These are phyloP conservation scores for Colletotrichum tamarilloi DNA, from an alignment of 2,329 filamentous ascomycete genomes.

Conservation along the genomic window DNA sequence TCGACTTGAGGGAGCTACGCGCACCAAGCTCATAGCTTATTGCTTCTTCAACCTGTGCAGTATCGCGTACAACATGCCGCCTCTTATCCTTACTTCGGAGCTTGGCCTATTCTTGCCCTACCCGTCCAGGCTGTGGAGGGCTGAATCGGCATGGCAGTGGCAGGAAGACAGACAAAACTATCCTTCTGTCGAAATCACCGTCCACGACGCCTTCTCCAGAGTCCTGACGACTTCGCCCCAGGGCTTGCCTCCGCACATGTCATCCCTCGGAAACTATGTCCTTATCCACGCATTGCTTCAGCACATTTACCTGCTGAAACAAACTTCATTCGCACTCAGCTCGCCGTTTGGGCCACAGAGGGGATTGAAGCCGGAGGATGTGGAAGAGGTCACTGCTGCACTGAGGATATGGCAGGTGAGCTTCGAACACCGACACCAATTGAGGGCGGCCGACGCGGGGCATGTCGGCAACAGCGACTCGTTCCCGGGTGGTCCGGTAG, in stretches of 20 bases:
- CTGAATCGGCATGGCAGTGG: conserved; percentile 69
- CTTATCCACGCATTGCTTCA: conserved; percentile 79
- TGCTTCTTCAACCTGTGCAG: conserved; percentile 73
- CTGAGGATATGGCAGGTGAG: conserved; percentile 68
- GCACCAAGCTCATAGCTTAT: conserved; percentile 70
- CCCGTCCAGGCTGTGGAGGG: conserved; percentile 67
- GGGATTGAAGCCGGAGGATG: conserved; percentile 63
- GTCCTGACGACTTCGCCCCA: conserved; percentile 64
- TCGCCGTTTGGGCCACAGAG: conserved; percentile 62
- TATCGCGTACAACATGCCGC: conserved; percentile 70
- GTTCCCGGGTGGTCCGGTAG: conserved; percentile 69
- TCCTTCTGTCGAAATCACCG: conserved; percentile 61
- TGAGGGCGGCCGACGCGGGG: conserved; percentile 60
- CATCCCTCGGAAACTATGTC: conserved; percentile 75
- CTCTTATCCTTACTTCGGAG: conserved; percentile 67
- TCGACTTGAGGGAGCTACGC: conserved; percentile 64
- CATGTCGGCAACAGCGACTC: conserved; percentile 60
- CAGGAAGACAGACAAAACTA: conserved; percentile 65
- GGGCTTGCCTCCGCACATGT: conserved; percentile 60
- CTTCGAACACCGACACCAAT: conserved; percentile 67
- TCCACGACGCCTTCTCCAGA: conserved; percentile 67
- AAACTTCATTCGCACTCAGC: conserved; percentile 64
- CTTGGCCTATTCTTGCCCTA: conserved; percentile 66
- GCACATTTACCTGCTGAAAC: conserved; percentile 76
- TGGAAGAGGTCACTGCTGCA: conserved; percentile 66